Evolutionary conservation across 768 basidiomycete genomes (phyloP).

Genomic region (Rhodotorula toruloides): DNA sequence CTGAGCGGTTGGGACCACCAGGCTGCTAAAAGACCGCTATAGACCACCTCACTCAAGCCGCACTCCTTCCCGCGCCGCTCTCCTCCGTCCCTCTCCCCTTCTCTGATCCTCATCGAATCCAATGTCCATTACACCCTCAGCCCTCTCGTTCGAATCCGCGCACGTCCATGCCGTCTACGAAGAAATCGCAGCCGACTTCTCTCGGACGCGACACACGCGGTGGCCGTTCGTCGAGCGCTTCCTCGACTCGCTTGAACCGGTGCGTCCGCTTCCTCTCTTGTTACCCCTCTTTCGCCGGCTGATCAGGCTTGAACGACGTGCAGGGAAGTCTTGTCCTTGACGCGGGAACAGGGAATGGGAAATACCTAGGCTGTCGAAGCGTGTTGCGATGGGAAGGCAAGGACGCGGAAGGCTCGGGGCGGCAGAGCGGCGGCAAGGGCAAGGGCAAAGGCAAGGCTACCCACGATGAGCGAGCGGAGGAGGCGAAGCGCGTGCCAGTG

Average conservation of each 20-base stretch:
- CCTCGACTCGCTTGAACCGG: background rate
- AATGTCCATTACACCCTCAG: too few species aligned
- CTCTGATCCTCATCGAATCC: background rate
- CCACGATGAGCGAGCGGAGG: background rate
- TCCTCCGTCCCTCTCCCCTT: too few species aligned
- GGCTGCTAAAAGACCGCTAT: too few species aligned
- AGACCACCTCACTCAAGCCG: too few species aligned
- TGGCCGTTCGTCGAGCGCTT: slow-evolving; percentile 22
- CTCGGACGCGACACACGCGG: slow-evolving; percentile 70
- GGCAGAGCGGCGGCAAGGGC: slow-evolving; percentile 1
- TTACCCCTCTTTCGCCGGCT: slow-evolving; percentile 53
- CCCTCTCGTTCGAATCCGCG: slow-evolving; percentile 59
- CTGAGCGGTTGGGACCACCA: too few species aligned
- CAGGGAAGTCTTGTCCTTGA: slow-evolving; percentile 83
- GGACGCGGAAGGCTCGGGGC: background rate
- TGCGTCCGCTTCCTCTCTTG: background rate
- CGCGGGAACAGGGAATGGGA: slow-evolving; percentile 94
- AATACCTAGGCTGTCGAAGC: slow-evolving; percentile 62
- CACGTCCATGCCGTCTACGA: slow-evolving; percentile 83
- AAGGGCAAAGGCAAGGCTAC: slow-evolving; percentile 32
- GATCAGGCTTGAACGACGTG: slow-evolving; percentile 67
- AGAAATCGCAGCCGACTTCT: slow-evolving; percentile 78
- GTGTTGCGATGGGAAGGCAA: slow-evolving; percentile 20
- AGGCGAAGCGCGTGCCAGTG: slow-evolving; percentile 2
- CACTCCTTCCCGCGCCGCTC: too few species aligned